Conservation (phyloP, 2,329 filamentous ascomycete species). For the Chrysoporthe puriensis region DNA sequence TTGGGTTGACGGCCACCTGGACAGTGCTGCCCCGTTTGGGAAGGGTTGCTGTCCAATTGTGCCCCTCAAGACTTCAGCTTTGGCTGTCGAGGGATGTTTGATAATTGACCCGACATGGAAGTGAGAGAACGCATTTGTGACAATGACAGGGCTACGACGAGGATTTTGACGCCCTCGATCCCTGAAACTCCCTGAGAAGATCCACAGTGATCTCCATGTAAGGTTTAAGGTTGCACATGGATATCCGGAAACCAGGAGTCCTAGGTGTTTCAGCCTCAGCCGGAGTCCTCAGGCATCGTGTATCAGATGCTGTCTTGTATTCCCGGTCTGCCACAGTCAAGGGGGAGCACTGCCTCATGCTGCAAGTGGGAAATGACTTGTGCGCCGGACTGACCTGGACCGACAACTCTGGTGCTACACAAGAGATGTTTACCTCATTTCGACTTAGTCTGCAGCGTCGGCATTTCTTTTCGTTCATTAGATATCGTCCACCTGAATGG, state of each 20-base stretch:
- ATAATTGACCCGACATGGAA: not conserved
- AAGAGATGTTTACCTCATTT: slow-evolving; percentile 4
- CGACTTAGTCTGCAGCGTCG: not conserved
- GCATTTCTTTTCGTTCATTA: not conserved
- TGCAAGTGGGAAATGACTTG: not conserved
- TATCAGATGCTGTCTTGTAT: slow-evolving; percentile 26
- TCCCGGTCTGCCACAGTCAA: slow-evolving; percentile 14
- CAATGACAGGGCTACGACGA: not conserved
- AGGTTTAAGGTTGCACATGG: slow-evolving; percentile 9
- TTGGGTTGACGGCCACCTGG: not conserved
- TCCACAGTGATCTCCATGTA: not conserved
- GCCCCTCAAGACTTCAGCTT: not conserved
- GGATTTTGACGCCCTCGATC: not conserved
- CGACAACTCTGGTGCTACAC: slow-evolving; percentile 8
- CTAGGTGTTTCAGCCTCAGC: slow-evolving; percentile 25
- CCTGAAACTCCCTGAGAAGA: not conserved
- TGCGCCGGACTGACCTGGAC: not conserved
- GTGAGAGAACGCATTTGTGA: not conserved
- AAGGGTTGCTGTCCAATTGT: not conserved
- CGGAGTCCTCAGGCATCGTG: slow-evolving; percentile 12
- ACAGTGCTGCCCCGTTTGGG: not conserved
- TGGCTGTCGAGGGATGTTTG: not conserved
- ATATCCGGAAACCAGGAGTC: slow-evolving; percentile 15
- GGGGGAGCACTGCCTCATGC: slow-evolving; percentile 22
- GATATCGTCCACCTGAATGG: not conserved